A percentile compares a stretch with the other conserved stretches of the same genome.
These are phyloP conservation scores for Xylona heveae DNA, from an alignment of 495 filamentous ascomycete species.

Conservation along the genomic window DNA sequence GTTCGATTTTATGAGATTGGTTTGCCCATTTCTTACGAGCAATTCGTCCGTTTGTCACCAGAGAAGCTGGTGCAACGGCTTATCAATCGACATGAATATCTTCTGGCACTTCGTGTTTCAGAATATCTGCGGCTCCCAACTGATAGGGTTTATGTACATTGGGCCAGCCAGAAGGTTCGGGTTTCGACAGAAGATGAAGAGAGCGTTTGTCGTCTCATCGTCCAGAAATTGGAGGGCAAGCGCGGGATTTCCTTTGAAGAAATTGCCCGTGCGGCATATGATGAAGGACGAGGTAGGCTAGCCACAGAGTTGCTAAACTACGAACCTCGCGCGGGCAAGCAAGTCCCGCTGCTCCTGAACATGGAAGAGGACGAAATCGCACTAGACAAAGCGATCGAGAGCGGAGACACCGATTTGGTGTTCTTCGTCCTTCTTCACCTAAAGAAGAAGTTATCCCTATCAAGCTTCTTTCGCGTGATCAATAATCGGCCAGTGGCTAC, in stretches of 20 bases:
- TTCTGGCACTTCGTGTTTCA: constrained; percentile 76
- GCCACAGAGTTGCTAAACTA: constrained; percentile 84
- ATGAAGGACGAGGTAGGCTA: constrained; percentile 70
- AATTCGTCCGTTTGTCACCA: constrained; percentile 70
- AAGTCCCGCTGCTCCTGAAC: constrained; percentile 80
- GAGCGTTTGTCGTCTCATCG: constrained; percentile 66
- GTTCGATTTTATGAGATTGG: constrained; percentile 81
- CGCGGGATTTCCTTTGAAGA: constrained; percentile 84
- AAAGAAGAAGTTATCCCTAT: constrained; percentile 75
- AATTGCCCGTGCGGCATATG: constrained; percentile 86
- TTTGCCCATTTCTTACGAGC: constrained; percentile 77
- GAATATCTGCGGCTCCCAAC: constrained; percentile 73
- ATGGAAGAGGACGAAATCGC: constrained; percentile 96
- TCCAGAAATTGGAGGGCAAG: constrained; percentile 67
- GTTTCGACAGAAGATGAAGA: constrained; percentile 71
- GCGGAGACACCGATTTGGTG: constrained; percentile 81
- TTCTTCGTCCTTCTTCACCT: constrained; percentile 76
- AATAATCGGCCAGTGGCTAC: constrained; percentile 72
- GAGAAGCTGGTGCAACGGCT: constrained; percentile 71
- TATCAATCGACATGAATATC: constrained; percentile 74
- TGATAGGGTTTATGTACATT: constrained; percentile 83
- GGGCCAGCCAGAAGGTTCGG: constrained; percentile 88
- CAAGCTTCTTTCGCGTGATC: constrained; percentile 83
- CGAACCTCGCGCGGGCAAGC: constrained; percentile 79
- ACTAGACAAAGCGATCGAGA: constrained; percentile 91